Percentiles rank a stretch among this genome's conserved stretches.
Conservation (phyloP, 1,284 basidiomycete genomes). For the Rhodofomes roseus region DNA sequence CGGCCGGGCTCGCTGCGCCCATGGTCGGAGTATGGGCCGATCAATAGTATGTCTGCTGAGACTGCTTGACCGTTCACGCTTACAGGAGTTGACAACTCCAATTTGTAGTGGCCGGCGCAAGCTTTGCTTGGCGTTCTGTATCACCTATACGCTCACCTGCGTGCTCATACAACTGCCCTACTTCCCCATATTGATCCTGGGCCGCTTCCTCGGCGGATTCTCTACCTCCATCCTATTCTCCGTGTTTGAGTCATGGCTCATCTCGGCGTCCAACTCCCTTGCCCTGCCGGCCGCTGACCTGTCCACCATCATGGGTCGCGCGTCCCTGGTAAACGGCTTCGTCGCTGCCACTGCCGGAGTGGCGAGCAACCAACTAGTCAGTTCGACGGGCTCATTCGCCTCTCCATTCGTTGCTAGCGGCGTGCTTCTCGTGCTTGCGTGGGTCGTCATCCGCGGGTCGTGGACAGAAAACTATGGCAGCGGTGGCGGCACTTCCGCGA, state of each 20-base stretch:
- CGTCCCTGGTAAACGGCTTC: conserved; percentile 68
- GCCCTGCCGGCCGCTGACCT: conserved; percentile 54
- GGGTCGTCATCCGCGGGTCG: conserved; percentile 49
- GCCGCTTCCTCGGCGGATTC: conserved; percentile 62
- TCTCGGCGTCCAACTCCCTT: conserved; percentile 51
- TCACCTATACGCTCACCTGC: conserved; percentile 59
- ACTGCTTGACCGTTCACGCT: neutral
- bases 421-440: conserved; percentile 47
- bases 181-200: conserved; percentile 56
- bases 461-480: conserved; percentile 72
- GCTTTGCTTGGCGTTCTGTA: conserved; percentile 64
- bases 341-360: conserved; percentile 66
- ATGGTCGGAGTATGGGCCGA: conserved; percentile 74
- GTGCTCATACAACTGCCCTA: conserved; percentile 50
- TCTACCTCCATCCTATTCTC: conserved; percentile 75
- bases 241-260: conserved; percentile 72
- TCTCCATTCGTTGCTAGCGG: conserved; percentile 67
- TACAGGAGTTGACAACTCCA: neutral
- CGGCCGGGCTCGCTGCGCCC: conserved; percentile 64
- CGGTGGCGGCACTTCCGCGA: conserved; percentile 30
- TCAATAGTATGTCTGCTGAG: conserved; percentile 51
- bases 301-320: conserved; percentile 67
- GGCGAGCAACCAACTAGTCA: conserved; percentile 58
- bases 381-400: conserved; percentile 42
- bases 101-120: conserved; percentile 55